Evolutionary conservation across 179 eudicot species (phyloP), one percentile per base, ranked within the genome.

Genomic region (Beta lomatogona): DNA sequence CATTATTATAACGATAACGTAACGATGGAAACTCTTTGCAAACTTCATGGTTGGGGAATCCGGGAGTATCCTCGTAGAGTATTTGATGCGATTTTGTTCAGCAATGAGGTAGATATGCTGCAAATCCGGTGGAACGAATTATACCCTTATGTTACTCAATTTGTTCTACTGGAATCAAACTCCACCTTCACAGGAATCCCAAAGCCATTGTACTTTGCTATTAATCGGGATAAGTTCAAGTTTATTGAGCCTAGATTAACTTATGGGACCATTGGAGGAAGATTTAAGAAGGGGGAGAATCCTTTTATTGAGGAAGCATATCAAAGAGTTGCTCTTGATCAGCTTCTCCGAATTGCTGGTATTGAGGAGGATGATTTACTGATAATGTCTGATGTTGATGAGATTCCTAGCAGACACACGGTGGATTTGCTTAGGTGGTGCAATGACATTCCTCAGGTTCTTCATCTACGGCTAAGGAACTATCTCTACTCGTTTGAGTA

Each of bases 301-400:
- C 89, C 89, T 2, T 87, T 87, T 79, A 84, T 87, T 36, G 89
- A 87, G 83, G 89, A 87, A 45, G 89, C 89, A 9, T 87, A 87
- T 85, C 89, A 85, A 60, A 79, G 89, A 6, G 86, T 87, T 19
- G 88, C 89, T 6, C 79, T 87, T 44, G 89, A 87, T 81, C 89
- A 87, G 78, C 86, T 87, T 58, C 80, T 87, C n/a, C 79, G 85
- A 48, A 87, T 87, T 13, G 88, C 86, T n/a, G 89, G 88, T 4
- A 87, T 87, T 15, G 80, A 85, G 4, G 89, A 87, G 64, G 87
- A 87, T 60, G 89, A 87, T 55, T 44, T 87, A 19, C 73, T 87
- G 82, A 82, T 87, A 44, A 87, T 87, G 89, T 87, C 89, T 0
- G 89, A 87, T 77, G 82, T 87, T 46, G 89, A 87, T 84, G 89